These are phyloP conservation scores for Gaertneriomyces semiglobifer DNA, from an alignment of 192 early-diverging fungal genomes.

Conservation along the genomic window DNA sequence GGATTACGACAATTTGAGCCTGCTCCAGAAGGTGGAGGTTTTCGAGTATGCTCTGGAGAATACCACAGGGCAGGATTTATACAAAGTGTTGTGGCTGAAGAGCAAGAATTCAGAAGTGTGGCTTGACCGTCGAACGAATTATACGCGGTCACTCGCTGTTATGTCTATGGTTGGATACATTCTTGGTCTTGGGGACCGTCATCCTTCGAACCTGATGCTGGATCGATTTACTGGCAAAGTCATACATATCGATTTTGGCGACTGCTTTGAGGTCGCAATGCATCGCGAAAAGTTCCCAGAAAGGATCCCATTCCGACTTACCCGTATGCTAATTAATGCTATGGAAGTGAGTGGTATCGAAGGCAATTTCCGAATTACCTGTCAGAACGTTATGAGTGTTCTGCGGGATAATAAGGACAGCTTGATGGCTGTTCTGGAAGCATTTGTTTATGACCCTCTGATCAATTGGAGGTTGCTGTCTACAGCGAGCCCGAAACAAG, in stretches of 20 bases:
- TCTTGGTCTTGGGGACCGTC: constrained; percentile 93
- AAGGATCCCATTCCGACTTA: constrained; percentile 97
- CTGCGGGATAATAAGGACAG: constrained; percentile 91
- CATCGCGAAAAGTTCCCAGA: constrained; percentile 97
- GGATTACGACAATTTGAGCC: constrained; percentile 81
- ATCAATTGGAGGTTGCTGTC: constrained; percentile 83
- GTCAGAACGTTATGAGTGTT: constrained; percentile 94
- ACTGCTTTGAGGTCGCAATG: constrained; percentile 96
- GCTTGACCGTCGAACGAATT: constrained; percentile 92
- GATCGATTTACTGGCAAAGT: constrained; percentile 84
- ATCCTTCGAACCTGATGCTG: constrained; percentile 94
- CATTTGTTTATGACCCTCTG: constrained; percentile 95
- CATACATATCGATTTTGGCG: constrained; percentile 97
- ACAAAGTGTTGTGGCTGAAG: constrained; percentile 90
- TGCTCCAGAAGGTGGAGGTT: constrained; percentile 90
- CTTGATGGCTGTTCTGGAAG: constrained; percentile 96
- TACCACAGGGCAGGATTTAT: constrained; percentile 88
- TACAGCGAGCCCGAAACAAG: constrained; percentile 46
- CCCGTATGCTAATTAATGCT: constrained; percentile 94
- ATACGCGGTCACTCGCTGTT: constrained; percentile 88
- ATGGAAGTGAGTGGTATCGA: constrained; percentile 97
- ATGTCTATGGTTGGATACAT: constrained; percentile 99
- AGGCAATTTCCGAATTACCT: constrained; percentile 92
- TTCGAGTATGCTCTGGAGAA: constrained; percentile 89
- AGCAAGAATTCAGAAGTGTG: constrained; percentile 94